A percentile compares a stretch with the other conserved stretches of the same genome.
Evolutionary conservation across 225 moss, liverwort and hornwort genomes (phyloP).

Genomic region (Antitrichia curtipendula): DNA sequence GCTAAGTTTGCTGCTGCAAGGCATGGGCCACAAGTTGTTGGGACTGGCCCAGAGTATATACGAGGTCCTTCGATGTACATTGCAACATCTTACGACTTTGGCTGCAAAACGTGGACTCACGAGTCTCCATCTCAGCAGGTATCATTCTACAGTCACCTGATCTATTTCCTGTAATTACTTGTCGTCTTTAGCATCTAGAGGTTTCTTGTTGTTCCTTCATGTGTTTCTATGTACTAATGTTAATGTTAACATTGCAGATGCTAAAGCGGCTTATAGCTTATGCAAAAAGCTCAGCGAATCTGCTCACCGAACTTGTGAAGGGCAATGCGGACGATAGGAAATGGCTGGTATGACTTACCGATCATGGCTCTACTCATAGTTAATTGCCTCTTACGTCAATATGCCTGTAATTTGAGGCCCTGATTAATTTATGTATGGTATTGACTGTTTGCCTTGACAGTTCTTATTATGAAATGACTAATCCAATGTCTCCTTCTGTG

Average conservation of each 20-base stretch:
- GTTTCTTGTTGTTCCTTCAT: not conserved
- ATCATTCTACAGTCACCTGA: not conserved
- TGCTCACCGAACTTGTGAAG: conserved; percentile 43
- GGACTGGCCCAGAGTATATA: conserved; percentile 5
- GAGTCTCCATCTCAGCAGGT: conserved; percentile 54
- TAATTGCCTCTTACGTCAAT: not conserved
- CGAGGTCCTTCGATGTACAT: conserved; percentile 69
- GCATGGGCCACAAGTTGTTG: conserved; percentile 18
- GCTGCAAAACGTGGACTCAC: conserved; percentile 77
- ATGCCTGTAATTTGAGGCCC: not conserved
- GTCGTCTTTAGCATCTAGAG: not conserved
- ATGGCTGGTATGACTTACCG: conserved; percentile 57
- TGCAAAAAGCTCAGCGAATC: conserved; percentile 60
- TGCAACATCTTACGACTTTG: conserved; percentile 70
- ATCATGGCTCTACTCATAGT: not conserved
- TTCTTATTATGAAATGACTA: not conserved
- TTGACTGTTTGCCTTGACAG: not conserved
- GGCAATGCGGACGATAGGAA: conserved; percentile 34
- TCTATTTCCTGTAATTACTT: not conserved
- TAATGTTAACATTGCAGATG: conserved; percentile 10
- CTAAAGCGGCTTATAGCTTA: conserved; percentile 71
- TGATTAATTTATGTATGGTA: not conserved
- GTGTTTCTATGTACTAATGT: not conserved
- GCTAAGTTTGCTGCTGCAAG: conserved; percentile 48
- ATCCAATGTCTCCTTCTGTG: not conserved